Base-by-base conservation (phyloP, 2,329 filamentous ascomycete species). In the Penicillium sp. region DNA sequence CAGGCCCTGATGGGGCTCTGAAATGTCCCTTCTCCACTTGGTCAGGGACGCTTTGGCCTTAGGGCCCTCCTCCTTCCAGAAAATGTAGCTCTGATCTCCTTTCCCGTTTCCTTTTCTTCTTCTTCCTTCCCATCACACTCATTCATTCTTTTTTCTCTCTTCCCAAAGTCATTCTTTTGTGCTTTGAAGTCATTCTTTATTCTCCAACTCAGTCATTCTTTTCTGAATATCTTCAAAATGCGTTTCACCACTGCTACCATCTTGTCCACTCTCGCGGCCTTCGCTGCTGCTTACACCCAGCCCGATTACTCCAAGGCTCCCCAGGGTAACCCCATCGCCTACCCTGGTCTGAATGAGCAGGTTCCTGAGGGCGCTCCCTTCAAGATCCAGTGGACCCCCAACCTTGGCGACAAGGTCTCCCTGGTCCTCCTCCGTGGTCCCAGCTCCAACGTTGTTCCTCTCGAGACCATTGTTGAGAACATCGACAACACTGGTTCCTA, bases 391-490 rank as follows among this genome's bases (percentile, higher is more conserved):
- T 88, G 86, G 86, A 61, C 77, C 4, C 73, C 77, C 54, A 72
- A 71, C 61, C 71, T 68, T 54, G 50, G 61, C 14, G 71, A 73
- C 24, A 60, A 62, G 29, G 76, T 87, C 68, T 82, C 83, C n/a
- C 75, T 88, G 56, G 71, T 84, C 58, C 82, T 88, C 62, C 81
- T 87, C 65, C 81, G 81, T 68, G 85, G 85, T 31, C 84, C 84
- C 31, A 76, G 79, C 63, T 76, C 58, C 72, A 84, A 87, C 75
- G 78, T 84, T 48, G 64, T 77, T 42, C 79, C 81, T 45, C 71
- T 83, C 62, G 72, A 75, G 64, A 75, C 81, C 57, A 78, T 85
- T 61, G 80, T 78, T 59, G 79, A 84, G 71, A 69, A 72, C 61
- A 82, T 84, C 71, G 61, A 71, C 67, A 87, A 88, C 81, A 77